Evolutionary conservation across 2,329 filamentous ascomycete genomes (phyloP).

Genomic region (Monilinia fructigena): DNA sequence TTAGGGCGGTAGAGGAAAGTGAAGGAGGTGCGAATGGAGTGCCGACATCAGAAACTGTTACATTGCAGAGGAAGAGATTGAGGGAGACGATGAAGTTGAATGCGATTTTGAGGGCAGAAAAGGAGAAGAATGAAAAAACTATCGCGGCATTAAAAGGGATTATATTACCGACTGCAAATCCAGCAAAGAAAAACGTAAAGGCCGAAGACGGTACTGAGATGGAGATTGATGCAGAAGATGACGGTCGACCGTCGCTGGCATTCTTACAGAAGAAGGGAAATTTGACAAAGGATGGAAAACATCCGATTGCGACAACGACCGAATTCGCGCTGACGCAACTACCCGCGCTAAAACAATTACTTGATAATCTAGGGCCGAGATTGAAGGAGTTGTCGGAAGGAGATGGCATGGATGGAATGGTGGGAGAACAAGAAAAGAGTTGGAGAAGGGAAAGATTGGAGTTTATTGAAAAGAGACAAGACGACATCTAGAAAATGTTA

Average conservation of each 20-base stretch:
- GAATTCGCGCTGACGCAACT: constrained; percentile 81
- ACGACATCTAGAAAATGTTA: constrained; percentile 69
- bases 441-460: constrained; percentile 70
- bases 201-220: constrained; percentile 11
- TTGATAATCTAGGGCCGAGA: constrained; percentile 66
- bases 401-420: constrained; percentile 42
- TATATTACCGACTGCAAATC: constrained; percentile 42
- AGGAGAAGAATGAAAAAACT: constrained; percentile 68
- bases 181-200: constrained; percentile 29
- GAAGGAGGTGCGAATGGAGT: constrained; percentile 48
- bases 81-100: constrained; percentile 78
- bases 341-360: constrained; percentile 69
- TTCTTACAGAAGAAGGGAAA: constrained; percentile 57
- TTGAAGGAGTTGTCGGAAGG: constrained; percentile 49
- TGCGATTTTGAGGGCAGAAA: constrained; percentile 66
- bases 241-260: constrained; percentile 43
- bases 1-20: constrained; percentile 37
- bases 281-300: constrained; percentile 51
- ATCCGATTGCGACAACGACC: constrained; percentile 67
- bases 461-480: constrained; percentile 81
- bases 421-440: constrained; percentile 47
- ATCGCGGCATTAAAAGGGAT: constrained; percentile 63
- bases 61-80: constrained; percentile 68
- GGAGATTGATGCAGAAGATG: constrained; percentile 2
- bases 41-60: constrained; percentile 58